Conservation (phyloP, 2,329 filamentous ascomycete species). For the Hypomyces rosellus region DNA sequence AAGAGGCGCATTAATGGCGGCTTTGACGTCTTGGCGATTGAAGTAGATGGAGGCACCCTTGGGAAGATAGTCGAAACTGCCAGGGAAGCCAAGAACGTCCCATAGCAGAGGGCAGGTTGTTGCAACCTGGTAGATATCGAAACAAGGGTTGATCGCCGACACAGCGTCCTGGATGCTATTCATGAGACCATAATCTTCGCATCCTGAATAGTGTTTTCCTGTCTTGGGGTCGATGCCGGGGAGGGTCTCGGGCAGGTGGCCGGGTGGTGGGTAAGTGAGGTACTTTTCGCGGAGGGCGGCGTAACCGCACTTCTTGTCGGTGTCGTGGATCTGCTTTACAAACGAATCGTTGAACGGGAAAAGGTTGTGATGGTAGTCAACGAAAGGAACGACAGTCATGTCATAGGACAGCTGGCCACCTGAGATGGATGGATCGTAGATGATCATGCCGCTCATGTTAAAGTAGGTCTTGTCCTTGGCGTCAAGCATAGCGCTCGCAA, state of each 20-base stretch:
- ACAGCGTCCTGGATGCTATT: too few species aligned
- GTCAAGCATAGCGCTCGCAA: conserved; percentile 63
- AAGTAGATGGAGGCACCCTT: conserved; percentile 57
- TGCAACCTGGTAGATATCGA: too few species aligned
- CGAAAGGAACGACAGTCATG: conserved; percentile 24
- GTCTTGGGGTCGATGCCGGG: too few species aligned
- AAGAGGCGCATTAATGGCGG: conserved; percentile 29
- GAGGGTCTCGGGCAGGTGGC: too few species aligned
- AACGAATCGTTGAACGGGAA: conserved; percentile 40
- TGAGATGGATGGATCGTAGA: too few species aligned
- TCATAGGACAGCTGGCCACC: too few species aligned
- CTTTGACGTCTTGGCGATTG: conserved; percentile 62
- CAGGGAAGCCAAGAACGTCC: conserved; percentile 67
- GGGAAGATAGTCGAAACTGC: conserved; percentile 52
- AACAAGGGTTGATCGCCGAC: too few species aligned
- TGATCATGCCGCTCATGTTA: conserved; percentile 49
- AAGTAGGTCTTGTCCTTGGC: conserved; percentile 57
- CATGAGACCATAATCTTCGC: too few species aligned
- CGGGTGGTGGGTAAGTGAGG: conserved; percentile 43
- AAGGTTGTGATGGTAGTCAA: conserved; percentile 56
- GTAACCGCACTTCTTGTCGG: conserved; percentile 50
- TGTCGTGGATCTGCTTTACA: conserved; percentile 24
- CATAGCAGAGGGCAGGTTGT: conserved; percentile 49
- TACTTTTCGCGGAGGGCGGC: conserved; percentile 49
- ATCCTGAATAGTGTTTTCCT: too few species aligned